phyloP scores from a whole-genome alignment of 768 basidiomycete genomes.

The Calocybe indica region DNA sequence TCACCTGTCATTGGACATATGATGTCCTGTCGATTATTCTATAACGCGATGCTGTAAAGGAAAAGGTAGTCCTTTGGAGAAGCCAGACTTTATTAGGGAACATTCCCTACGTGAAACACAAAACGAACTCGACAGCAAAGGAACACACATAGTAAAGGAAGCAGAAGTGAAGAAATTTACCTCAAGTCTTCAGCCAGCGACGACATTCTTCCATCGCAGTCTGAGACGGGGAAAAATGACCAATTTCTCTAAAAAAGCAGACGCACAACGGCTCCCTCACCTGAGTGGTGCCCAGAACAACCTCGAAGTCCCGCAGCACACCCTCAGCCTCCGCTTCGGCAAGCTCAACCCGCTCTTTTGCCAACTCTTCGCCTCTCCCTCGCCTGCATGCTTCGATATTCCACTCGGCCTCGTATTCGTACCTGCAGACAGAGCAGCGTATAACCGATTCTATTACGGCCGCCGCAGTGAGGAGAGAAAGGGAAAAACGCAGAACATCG shows the following conservation, averaged over 20 bases:
- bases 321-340: constrained; percentile 23
- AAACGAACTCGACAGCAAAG: too few relatives aligned
- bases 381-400: constrained; percentile 3
- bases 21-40: too few relatives aligned
- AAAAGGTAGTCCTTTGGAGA: too few relatives aligned
- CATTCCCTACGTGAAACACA: too few relatives aligned
- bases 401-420: constrained; percentile 27
- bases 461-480: constrained; percentile 48
- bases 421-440: constrained; percentile 28
- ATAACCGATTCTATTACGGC: constrained; percentile 43
- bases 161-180: too few relatives aligned
- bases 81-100: too few relatives aligned
- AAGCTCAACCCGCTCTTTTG: constrained; percentile 10
- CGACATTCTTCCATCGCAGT: constrained; percentile 6
- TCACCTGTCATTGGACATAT: too few relatives aligned
- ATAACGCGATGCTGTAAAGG: too few relatives aligned
- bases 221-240: constrained; percentile 1
- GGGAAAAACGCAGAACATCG: constrained; percentile 44
- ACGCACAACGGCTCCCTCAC: constrained; percentile 19
- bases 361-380: constrained; percentile 8
- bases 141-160: too few relatives aligned
- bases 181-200: constrained; percentile 3
- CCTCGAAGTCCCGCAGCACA: constrained; percentile 32
- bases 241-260: not conserved
- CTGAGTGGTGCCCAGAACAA: constrained; percentile 26